These are phyloP conservation scores for Raphanus raphanistrum DNA, from an alignment of 345 rosid genomes.

Conservation along the genomic window DNA sequence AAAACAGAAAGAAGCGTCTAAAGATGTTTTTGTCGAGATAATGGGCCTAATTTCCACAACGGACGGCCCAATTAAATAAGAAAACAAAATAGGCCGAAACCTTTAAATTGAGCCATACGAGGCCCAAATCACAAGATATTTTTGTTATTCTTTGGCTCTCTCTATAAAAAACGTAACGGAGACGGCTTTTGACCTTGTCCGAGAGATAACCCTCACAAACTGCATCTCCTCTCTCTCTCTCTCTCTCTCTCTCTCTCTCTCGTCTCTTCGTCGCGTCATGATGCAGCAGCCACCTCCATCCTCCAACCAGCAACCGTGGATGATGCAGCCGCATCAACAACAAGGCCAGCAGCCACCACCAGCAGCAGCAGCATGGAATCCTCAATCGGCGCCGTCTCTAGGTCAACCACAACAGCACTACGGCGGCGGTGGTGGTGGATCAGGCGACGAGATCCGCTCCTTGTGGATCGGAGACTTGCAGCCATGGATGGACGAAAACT, in stretches of 20 bases:
- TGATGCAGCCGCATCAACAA: constrained; percentile 44
- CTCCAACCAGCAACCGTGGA: constrained; percentile 52
- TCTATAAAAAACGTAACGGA: background rate
- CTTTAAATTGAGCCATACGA: background rate
- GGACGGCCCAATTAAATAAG: background rate
- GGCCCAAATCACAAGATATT: background rate
- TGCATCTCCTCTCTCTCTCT: background rate
- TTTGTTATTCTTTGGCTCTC: background rate
- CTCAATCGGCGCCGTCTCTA: constrained; percentile 69
- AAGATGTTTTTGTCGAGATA: background rate
- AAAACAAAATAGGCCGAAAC: too few species aligned
- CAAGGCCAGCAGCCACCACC: constrained; percentile 44
- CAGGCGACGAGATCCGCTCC: constrained; percentile 60
- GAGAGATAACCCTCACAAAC: background rate
- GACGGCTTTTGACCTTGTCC: constrained; percentile 13
- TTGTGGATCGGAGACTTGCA: constrained; percentile 94
- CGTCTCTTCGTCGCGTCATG: constrained; percentile 37
- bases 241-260: background rate
- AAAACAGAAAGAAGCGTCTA: background rate
- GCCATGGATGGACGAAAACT: constrained; percentile 93
- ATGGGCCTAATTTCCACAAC: background rate
- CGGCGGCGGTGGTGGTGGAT: constrained; percentile 42
- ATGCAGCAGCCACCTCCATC: constrained; percentile 83
- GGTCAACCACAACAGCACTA: constrained; percentile 45
- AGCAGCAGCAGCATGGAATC: constrained; percentile 70